phyloP scores from a whole-genome alignment of 2,329 filamentous ascomycete species.

The Drechslerella stenobrocha region DNA sequence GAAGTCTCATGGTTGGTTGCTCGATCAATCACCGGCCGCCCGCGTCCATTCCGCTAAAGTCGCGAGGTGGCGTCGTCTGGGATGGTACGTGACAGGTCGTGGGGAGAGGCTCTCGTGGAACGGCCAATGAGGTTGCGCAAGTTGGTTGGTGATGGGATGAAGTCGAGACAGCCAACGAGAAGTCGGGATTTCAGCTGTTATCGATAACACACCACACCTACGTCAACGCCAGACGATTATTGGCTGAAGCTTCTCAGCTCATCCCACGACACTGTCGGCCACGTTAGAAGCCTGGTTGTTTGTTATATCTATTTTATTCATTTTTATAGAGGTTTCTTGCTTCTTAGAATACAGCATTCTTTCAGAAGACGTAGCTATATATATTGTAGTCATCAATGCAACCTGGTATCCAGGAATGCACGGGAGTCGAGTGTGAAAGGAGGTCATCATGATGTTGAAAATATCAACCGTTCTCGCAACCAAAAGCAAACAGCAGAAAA shows the following conservation, averaged over 20 bases:
- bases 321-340: conserved; percentile 39
- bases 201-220: conserved; percentile 41
- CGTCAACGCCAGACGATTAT: conserved; percentile 27
- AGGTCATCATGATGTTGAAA: conserved; percentile 47
- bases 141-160: conserved; percentile 42
- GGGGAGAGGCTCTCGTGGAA: conserved; percentile 5
- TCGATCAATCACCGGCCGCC: conserved; percentile 30
- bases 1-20: conserved; percentile 34
- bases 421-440: conserved; percentile 17
- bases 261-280: not conserved
- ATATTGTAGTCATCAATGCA: conserved; percentile 48
- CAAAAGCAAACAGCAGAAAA: conserved; percentile 35
- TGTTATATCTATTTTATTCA: conserved; percentile 18
- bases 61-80: conserved; percentile 24
- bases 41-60: conserved; percentile 40
- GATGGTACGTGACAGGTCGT: conserved; percentile 29
- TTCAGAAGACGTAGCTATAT: conserved; percentile 28
- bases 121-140: conserved; percentile 31
- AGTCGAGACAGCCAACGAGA: conserved; percentile 38
- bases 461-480: conserved; percentile 48
- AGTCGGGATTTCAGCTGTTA: conserved; percentile 42
- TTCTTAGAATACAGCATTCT: conserved; percentile 11
- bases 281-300: not conserved
- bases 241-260: conserved; percentile 15
- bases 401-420: conserved; percentile 26